Percentiles rank a stretch among this genome's conserved stretches.
Conservation (phyloP, 306 rosid species). For the Phaseolus lunatus region DNA sequence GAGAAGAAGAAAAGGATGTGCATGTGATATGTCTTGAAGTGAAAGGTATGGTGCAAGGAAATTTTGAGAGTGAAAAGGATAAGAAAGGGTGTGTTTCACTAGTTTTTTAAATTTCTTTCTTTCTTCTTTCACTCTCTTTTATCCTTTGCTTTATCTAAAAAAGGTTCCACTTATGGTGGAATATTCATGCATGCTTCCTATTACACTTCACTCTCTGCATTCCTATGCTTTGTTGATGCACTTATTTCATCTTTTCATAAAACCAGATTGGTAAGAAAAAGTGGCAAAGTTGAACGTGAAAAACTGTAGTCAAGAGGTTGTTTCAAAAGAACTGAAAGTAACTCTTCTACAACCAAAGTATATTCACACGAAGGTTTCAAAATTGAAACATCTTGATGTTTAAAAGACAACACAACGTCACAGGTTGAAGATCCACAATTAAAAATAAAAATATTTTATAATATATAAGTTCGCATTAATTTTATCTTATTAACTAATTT, state of each 20-base stretch:
- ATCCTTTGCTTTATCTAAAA: slow-evolving; percentile 55
- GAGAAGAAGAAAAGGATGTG: slow-evolving; percentile 28
- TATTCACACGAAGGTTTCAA: too few species aligned
- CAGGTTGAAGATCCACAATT: too few species aligned
- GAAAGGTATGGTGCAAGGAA: slow-evolving; percentile 51
- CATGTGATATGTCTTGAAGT: slow-evolving; percentile 56
- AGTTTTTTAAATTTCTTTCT: slow-evolving; percentile 51
- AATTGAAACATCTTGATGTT: too few species aligned
- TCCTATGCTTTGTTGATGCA: too few species aligned
- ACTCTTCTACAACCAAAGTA: neutral
- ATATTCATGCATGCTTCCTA: slow-evolving; percentile 50
- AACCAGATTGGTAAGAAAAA: slow-evolving; percentile 15
- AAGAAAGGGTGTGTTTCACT: slow-evolving; percentile 48
- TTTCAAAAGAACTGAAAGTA: slow-evolving; percentile 30
- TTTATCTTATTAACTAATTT: too few species aligned
- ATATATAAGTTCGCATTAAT: too few species aligned
- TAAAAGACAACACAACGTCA: too few species aligned
- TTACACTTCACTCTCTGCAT: slow-evolving; percentile 24
- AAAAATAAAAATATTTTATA: too few species aligned
- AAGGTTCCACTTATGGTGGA: slow-evolving; percentile 68
- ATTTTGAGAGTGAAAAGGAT: slow-evolving; percentile 50
- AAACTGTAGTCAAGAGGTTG: slow-evolving; percentile 25
- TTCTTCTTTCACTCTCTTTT: slow-evolving; percentile 45
- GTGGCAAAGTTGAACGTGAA: slow-evolving; percentile 21
- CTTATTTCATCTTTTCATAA: slow-evolving; percentile 43